These are phyloP conservation scores for Alternaria dauci DNA, from an alignment of 2,329 filamentous ascomycete genomes.

Conservation along the genomic window DNA sequence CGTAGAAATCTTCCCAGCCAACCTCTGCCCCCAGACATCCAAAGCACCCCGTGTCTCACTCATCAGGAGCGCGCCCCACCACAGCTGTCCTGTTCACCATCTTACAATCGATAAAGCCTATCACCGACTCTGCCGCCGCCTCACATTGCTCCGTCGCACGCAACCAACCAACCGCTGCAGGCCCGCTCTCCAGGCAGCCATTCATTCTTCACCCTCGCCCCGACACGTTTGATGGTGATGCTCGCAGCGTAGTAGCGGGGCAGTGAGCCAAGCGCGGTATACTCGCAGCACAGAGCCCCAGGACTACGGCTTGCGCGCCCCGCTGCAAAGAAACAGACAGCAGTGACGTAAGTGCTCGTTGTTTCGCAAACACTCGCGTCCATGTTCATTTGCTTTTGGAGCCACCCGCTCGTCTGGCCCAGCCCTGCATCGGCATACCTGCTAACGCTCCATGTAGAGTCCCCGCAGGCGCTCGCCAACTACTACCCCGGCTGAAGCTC, in stretches of 20 bases:
- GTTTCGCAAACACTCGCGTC: conserved; percentile 1
- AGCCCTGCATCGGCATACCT: conserved; percentile 17
- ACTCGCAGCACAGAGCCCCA: conserved; percentile 5
- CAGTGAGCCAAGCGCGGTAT: conserved; percentile 21
- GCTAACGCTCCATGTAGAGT: conserved; percentile 13
- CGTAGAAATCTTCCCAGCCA: not conserved
- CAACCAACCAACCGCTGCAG: not conserved
- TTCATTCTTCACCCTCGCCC: not conserved
- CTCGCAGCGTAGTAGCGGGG: conserved; percentile 27
- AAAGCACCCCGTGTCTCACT: conserved; percentile 1
- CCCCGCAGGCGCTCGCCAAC: conserved; percentile 8
- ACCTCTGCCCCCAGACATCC: not conserved
- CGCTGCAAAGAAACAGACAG: conserved; percentile 12
- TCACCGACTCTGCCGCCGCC: conserved; percentile 6
- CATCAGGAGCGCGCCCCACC: conserved; percentile 8
- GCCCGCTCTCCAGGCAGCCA: not conserved
- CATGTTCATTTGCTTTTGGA: conserved; percentile 10
- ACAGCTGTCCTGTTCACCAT: conserved; percentile 15
- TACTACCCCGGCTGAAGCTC: conserved; percentile 5
- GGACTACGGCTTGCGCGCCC: conserved; percentile 21
- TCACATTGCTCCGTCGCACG: conserved; percentile 12
- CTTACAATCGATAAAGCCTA: conserved; percentile 8
- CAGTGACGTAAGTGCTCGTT: conserved; percentile 19
- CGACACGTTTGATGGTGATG: conserved; percentile 19
- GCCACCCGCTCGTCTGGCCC: conserved; percentile 5